Base-by-base conservation (phyloP, 768 basidiomycete genomes). In the Lactarius evosmus region DNA sequence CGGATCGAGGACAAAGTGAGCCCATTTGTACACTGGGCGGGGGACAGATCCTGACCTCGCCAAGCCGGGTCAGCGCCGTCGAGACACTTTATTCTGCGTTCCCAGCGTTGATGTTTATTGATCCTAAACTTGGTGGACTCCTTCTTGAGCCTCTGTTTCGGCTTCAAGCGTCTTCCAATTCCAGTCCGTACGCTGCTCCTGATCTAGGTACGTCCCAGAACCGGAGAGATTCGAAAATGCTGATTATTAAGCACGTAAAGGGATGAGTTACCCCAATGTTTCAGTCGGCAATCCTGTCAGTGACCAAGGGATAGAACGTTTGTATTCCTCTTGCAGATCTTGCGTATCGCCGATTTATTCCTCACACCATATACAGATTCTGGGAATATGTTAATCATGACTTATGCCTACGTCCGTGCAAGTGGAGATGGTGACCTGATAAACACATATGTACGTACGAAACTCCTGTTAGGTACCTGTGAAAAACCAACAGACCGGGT, bases 61-160 rank as follows among this genome's bases (percentile, higher is more conserved):
- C 25, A 16, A 66, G 46, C 30, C 57, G 62, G 27, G 77, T 75
- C 8, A 83, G 79, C 65, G 77, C 85, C 1, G 82, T 85, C 8
- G 85, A 87, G 61, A 82, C 84, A 29, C 75, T 82, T 25, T 82
- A 75, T 65, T 73, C 80, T 27, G 68, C 83, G 7, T 85, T 81
- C 71, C 85, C 77, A 12, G 72, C 80, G 3, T 73, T 83, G 56
- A 70, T 86, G 57, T 86, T 85, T 67, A 75, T 79, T 56, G 85
- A 85, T 69, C 80, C 84, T 1, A 65, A 59, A 1, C 76, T 85
- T 30, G 84, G 85, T 1, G 58, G 32, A n/a, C n/a, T n/a, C n/a
- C n/a, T n/a, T n/a, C n/a, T n/a, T n/a, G n/a, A n/a, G n/a, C n/a
- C n/a, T n/a, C n/a, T n/a, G n/a, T n/a, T n/a, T n/a, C n/a, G n/a